Base-by-base conservation (phyloP, 352 stramenopile genomes). In the Globisporangium spiculum region DNA sequence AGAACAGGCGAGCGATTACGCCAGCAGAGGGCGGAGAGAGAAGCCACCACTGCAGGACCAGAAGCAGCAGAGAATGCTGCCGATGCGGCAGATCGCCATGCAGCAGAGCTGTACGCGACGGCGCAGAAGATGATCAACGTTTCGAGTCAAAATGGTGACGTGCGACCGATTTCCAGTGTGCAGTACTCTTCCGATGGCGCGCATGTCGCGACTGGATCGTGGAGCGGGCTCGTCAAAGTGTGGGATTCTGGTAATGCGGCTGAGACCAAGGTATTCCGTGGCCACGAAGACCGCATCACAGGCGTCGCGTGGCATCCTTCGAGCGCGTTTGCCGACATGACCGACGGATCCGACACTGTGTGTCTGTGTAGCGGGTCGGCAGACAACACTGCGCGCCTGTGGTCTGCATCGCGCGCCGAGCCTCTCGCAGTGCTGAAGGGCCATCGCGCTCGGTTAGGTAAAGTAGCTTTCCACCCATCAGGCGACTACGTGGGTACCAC, bases 391-490 rank as follows among this genome's bases (percentile, higher is more conserved):
- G 89, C 88, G 24, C 78, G 76, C 52, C 75, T 96, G 0, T 96
- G 89, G 89, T 88, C 79, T 55, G 81, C 81, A 1, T 58, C 61
- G 32, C 78, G 79, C 4, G 73, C 69, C 3, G 87, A 93, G 48
- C 75, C 86, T 7, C 60, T 88, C 34, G 83, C 81, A 58, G 79
- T 88, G 32, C 73, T 96, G 12, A 75, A 79, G 44, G 89, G 89
- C 32, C 89, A 96, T 63, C 81, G 80, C 24, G 82, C 86, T 9
- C 85, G 88, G 32, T 67, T 96, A 54, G 86, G 86, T 14, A 94
- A 92, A 64, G 87, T 98, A 26, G 94, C 90, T 8, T 99, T 98
- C 72, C 97, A 99, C 79, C 97, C 97, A 4, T 77, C 88, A n/a
- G 94, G 97, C 16, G 72, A 90, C 50, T 94, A 93, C 70, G 79